A percentile compares a stretch with the other conserved stretches of the same genome.
These are phyloP conservation scores for Colletotrichum brevisporum DNA, from an alignment of 2,329 filamentous ascomycete genomes.

Conservation along the genomic window DNA sequence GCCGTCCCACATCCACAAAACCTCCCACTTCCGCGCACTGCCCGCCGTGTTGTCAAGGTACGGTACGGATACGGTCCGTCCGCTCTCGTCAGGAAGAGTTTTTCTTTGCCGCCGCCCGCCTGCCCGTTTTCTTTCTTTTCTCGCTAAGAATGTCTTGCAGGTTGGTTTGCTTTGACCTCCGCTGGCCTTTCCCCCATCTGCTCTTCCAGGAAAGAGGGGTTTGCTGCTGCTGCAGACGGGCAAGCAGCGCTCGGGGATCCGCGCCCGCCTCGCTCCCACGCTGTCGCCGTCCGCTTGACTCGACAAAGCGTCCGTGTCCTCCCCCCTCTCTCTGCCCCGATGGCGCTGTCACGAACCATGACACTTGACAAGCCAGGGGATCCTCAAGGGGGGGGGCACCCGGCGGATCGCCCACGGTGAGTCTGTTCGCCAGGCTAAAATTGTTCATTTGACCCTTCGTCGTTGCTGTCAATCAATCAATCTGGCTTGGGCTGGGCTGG, in stretches of 20 bases:
- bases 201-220: background rate
- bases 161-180: constrained; percentile 25
- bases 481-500: background rate
- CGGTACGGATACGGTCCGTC: background rate
- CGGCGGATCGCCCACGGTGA: constrained; percentile 21
- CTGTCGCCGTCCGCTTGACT: constrained; percentile 26
- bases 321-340: constrained; percentile 5
- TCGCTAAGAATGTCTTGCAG: constrained; percentile 31
- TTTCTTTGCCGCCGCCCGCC: background rate
- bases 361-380: constrained; percentile 39
- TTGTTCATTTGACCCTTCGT: background rate
- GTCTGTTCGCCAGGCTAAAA: constrained; percentile 31
- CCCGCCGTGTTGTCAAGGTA: constrained; percentile 10
- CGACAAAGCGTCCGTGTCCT: constrained; percentile 31
- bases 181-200: too few species aligned
- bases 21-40: background rate
- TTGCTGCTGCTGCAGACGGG: background rate
- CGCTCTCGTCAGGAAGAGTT: constrained; percentile 2
- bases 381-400: constrained; percentile 10
- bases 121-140: constrained; percentile 24
- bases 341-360: constrained; percentile 29
- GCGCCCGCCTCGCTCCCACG: constrained; percentile 9
- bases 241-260: constrained; percentile 19
- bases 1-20: background rate
- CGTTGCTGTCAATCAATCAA: constrained; percentile 9